A percentile compares a stretch with the other conserved stretches of the same genome.
Conservation (phyloP, 2,329 filamentous ascomycete genomes). For the Phaeosphaeria sp. region DNA sequence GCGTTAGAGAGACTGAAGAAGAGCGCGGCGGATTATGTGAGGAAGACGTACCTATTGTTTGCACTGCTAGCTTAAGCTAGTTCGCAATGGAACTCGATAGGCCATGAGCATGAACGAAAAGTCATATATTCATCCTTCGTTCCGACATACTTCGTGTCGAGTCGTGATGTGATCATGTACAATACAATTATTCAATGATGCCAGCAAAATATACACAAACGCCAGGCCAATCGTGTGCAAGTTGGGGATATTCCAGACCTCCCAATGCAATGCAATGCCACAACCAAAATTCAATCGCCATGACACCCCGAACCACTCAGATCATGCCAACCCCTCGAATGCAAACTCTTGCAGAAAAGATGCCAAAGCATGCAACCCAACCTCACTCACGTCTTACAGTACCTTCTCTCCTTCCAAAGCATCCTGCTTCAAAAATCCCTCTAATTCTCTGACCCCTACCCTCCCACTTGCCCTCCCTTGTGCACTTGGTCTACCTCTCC, state of each 20-base stretch:
- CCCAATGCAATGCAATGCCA: too few species aligned
- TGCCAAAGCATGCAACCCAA: background rate
- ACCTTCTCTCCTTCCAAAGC: background rate
- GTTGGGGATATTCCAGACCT: background rate
- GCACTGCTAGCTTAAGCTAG: conserved; percentile 64
- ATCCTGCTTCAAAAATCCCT: conserved; percentile 7
- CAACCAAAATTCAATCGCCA: too few species aligned
- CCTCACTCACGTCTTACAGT: background rate
- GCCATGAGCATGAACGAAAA: background rate
- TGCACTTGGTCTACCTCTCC: too few species aligned
- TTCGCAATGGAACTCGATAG: background rate
- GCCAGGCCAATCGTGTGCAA: background rate
- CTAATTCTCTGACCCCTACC: conserved; percentile 5
- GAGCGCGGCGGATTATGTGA: conserved; percentile 78
- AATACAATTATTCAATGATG: background rate
- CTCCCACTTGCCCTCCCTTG: conserved; percentile 4
- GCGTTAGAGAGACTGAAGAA: conserved; percentile 65
- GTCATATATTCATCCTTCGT: background rate
- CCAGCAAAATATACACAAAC: background rate
- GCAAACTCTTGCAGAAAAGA: too few species aligned
- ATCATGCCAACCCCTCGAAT: too few species aligned
- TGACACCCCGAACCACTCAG: too few species aligned
- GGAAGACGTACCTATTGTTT: conserved; percentile 81
- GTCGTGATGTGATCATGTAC: background rate
- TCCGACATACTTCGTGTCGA: background rate